These are phyloP conservation scores for Ophiosphaerella korrae DNA, from an alignment of 2,329 filamentous ascomycete genomes.

Conservation along the genomic window DNA sequence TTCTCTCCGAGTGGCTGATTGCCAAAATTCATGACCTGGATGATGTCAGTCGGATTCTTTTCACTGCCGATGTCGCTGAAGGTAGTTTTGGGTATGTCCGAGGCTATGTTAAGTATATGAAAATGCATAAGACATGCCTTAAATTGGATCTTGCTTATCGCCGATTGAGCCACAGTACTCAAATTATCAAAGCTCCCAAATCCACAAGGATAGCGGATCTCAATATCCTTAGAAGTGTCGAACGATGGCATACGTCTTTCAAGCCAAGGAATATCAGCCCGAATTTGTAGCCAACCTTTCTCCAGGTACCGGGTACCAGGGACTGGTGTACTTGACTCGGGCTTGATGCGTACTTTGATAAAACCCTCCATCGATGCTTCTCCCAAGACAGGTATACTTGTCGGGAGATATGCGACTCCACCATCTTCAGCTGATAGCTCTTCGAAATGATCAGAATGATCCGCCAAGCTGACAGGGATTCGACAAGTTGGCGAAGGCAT, in stretches of 20 bases:
- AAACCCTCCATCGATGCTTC: constrained; percentile 3
- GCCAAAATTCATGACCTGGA: constrained; percentile 2
- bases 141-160: constrained; percentile 2
- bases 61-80: no score
- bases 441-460: constrained; percentile 7
- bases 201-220: constrained; percentile 7
- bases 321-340: neutral
- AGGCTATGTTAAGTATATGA: no score
- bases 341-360: constrained; percentile 9
- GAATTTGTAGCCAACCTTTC: constrained; percentile 1
- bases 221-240: constrained; percentile 2
- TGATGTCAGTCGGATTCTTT: neutral
- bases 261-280: constrained; percentile 12
- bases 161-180: constrained; percentile 6
- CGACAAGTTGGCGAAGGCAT: constrained; percentile 10
- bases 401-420: constrained; percentile 6
- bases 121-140: neutral
- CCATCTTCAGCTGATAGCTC: constrained; percentile 3
- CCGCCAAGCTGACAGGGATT: constrained; percentile 7
- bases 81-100: no score
- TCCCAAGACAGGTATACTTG: constrained; percentile 5
- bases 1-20: constrained; percentile 1
- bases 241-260: constrained; percentile 7
- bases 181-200: constrained; percentile 4
- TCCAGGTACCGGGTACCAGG: neutral